Evolutionary conservation across 192 early-diverging fungal species (phyloP).

Genomic region (Spinellus fusiger): DNA sequence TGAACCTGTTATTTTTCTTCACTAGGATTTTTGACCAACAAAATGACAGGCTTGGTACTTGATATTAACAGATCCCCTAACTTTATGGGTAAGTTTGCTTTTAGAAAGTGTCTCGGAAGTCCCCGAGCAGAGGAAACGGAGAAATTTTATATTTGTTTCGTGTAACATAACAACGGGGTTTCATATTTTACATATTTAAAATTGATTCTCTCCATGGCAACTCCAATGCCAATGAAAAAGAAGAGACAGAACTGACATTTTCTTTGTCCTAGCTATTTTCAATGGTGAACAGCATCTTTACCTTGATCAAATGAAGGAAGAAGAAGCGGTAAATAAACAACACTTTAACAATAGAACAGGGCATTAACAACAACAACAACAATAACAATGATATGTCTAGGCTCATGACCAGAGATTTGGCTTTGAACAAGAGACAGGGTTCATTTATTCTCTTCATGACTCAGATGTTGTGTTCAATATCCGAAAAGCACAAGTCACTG

Average conservation of each 20-base stretch:
- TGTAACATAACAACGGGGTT: background rate
- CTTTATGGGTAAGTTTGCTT: slow-evolving; percentile 16
- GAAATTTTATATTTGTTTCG: background rate
- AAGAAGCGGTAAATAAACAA: slow-evolving; percentile 13
- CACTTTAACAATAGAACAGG: background rate
- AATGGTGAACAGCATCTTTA: slow-evolving; percentile 17
- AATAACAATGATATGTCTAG: background rate
- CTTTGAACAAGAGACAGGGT: slow-evolving; percentile 2
- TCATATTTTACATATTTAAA: background rate
- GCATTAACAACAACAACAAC: too few species aligned
- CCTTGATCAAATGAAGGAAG: slow-evolving; percentile 27
- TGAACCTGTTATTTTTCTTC: background rate
- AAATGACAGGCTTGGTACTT: slow-evolving; percentile 20
- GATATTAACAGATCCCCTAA: slow-evolving; percentile 21
- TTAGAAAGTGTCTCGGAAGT: background rate
- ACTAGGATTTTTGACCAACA: slow-evolving; percentile 28
- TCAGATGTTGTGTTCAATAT: slow-evolving; percentile 9
- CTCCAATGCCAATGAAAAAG: too few species aligned
- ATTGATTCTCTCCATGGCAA: too few species aligned
- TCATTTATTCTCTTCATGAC: slow-evolving; percentile 6
- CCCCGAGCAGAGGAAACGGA: background rate
- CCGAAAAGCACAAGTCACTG: slow-evolving; percentile 5
- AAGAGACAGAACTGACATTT: too few species aligned
- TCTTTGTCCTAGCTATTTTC: slow-evolving; percentile 12
- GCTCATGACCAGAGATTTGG: slow-evolving; percentile 15